Evolutionary conservation across 345 rosid species (phyloP).

Genomic region (Erysimum cheiranthoides): DNA sequence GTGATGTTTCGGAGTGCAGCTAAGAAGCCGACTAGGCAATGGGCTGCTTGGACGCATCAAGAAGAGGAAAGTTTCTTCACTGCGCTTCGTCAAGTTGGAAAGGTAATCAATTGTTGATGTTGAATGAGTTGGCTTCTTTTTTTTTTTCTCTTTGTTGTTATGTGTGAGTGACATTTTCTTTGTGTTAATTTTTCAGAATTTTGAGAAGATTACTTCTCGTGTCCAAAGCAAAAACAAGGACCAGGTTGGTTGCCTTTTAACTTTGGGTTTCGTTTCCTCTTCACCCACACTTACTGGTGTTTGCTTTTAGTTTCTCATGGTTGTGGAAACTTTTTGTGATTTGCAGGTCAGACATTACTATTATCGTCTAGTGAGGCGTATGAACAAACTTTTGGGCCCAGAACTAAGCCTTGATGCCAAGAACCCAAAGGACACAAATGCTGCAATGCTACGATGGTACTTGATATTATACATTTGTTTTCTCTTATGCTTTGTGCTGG

Average conservation of each 20-base stretch:
- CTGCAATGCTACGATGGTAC: constrained; percentile 99
- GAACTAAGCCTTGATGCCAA: constrained; percentile 92
- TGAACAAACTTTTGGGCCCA: constrained; percentile 97
- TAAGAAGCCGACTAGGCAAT: constrained; percentile 88
- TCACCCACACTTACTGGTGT: constrained; percentile 1
- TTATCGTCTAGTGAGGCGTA: constrained; percentile 95
- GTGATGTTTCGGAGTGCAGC: constrained; percentile 49
- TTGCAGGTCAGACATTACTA: constrained; percentile 98
- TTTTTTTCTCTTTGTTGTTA: constrained; percentile 12
- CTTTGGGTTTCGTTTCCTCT: background rate
- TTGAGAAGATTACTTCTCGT: constrained; percentile 94
- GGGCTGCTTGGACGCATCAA: constrained; percentile 99
- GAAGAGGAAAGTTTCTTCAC: constrained; percentile 98
- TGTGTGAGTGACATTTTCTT: constrained; percentile 3
- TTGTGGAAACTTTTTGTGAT: constrained; percentile 17
- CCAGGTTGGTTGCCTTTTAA: constrained; percentile 64
- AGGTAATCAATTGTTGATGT: constrained; percentile 56
- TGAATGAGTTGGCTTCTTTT: background rate
- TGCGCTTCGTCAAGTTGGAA: constrained; percentile 99
- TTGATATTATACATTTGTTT: background rate
- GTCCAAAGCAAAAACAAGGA: constrained; percentile 99
- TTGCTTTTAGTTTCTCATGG: constrained; percentile 28
- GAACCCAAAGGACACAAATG: constrained; percentile 97
- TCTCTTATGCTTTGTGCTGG: constrained; percentile 16
- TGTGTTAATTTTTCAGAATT: constrained; percentile 67